Base-by-base conservation (phyloP, 306 rosid genomes). In the Argentina anserina region DNA sequence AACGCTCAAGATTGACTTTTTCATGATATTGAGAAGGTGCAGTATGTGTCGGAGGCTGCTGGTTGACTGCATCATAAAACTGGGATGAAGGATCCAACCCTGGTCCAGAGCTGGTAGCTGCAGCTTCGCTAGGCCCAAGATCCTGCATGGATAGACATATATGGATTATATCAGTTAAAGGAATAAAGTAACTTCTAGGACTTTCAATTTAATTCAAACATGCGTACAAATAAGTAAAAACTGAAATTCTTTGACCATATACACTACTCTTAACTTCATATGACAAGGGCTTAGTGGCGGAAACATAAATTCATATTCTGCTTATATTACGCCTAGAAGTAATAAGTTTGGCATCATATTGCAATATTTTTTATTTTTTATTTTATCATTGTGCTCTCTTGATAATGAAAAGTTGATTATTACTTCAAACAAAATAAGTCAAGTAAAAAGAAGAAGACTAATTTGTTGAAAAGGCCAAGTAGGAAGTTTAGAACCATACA, bases 131-230 rank as follows among this genome's bases (percentile, higher is more conserved):
- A 64, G 85, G 81, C 34, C 84, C 90, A 68, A 62, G 65, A 75
- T 90, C 97, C 99, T 95, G 84, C 85, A 81, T 73, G 74, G 62
- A 84, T 60, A 65, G 65, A 40, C n/a, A 70, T 37, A 49, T 49
- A 20, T 58, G 39, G 43, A 65, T 75, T 49, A 7, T 39, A 1
- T 3, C 14, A 14, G 39, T 26, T 39, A 31, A 70, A 53, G 1
- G 37, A 50, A 37, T 6, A 37, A 33, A 37, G 29, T 3, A 10
- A 37, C 9, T 63, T 37, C n/a, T 33, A 33, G n/a, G n/a, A n/a
- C n/a, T n/a, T 11, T 18, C 62, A 49, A 10, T 34, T n/a, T 50
- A 14, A 14, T 53, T 37, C 18, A 9, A 53, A 23, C 9, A 4
- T 34, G 66, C 17, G 23, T 61, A 61, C 41, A 61, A 18, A 61